Evolutionary conservation across 2,329 filamentous ascomycete species (phyloP).

Genomic region (Penicillium sclerotigenum): DNA sequence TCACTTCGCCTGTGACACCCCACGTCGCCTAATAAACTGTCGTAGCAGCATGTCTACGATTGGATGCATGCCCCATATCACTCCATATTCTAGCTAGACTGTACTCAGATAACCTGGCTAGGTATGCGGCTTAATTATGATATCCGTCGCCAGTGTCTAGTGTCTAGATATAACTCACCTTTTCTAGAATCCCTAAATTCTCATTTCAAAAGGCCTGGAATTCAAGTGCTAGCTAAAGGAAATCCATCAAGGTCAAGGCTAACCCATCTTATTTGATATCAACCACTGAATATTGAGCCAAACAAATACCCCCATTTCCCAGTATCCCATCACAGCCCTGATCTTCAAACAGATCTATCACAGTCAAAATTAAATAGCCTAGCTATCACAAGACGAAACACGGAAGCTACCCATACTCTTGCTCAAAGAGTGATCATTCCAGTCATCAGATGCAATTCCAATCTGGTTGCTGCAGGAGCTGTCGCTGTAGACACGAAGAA

Average conservation of each 20-base stretch:
- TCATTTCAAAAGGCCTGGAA: neutral
- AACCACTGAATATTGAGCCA: neutral
- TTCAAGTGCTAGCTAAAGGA: neutral
- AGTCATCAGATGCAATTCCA: constrained; percentile 9
- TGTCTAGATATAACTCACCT: neutral
- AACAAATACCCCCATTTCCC: neutral
- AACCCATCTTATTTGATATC: neutral
- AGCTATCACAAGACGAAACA: neutral
- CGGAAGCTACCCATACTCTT: constrained; percentile 4
- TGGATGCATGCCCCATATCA: too few species aligned
- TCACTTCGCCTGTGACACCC: too few species aligned
- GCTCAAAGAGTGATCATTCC: constrained; percentile 6
- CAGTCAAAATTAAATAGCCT: neutral
- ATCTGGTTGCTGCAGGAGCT: constrained; percentile 5
- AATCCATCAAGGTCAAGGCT: neutral
- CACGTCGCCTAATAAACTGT: too few species aligned
- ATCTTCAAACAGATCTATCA: neutral
- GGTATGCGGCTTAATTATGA: neutral
- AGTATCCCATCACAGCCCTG: neutral
- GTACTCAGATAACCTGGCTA: neutral
- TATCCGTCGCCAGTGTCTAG: neutral
- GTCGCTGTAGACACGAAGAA: constrained; percentile 10
- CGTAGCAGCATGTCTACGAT: too few species aligned
- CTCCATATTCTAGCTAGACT: neutral
- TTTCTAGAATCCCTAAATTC: too few species aligned